These are phyloP conservation scores for Iberis amara DNA, from an alignment of 441 rosid genomes.

Conservation along the genomic window DNA sequence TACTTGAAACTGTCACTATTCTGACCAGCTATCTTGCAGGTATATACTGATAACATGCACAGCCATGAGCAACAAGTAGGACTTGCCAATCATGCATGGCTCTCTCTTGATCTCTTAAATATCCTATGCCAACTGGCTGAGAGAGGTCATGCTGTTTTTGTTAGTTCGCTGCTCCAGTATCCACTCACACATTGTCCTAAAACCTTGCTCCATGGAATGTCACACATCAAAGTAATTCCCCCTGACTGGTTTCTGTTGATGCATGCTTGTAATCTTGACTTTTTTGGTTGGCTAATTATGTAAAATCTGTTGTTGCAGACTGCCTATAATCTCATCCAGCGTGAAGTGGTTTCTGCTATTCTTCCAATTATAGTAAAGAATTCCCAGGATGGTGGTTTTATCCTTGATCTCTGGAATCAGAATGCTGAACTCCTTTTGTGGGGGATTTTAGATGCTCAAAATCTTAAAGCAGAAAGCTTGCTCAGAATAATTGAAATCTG, in stretches of 20 bases:
- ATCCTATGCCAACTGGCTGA: slow-evolving; percentile 89
- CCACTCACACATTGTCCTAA: slow-evolving; percentile 89
- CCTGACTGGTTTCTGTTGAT: slow-evolving; percentile 3
- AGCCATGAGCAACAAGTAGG: slow-evolving; percentile 70
- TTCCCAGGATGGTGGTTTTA: slow-evolving; percentile 45
- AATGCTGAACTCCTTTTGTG: slow-evolving; percentile 66
- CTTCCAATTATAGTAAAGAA: slow-evolving; percentile 60
- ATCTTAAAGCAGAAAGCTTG: slow-evolving; percentile 51
- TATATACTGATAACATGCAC: slow-evolving; percentile 57
- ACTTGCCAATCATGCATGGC: slow-evolving; percentile 78
- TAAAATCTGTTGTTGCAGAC: slow-evolving; percentile 54
- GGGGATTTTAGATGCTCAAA: slow-evolving; percentile 60
- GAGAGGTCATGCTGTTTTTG: slow-evolving; percentile 65
- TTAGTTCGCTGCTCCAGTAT: slow-evolving; percentile 64
- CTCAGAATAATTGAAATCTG: slow-evolving; percentile 64
- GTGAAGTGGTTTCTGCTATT: slow-evolving; percentile 60
- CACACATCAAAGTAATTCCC: slow-evolving; percentile 63
- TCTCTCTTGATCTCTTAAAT: slow-evolving; percentile 82
- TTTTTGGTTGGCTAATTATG: slow-evolving; percentile 18
- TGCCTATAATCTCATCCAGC: slow-evolving; percentile 71
- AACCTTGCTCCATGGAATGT: slow-evolving; percentile 80
- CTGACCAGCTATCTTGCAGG: slow-evolving; percentile 42
- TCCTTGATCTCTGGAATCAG: slow-evolving; percentile 73
- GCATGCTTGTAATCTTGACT: slow-evolving; percentile 9
- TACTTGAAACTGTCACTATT: slow-evolving; percentile 18